Percentiles rank a stretch among this genome's conserved stretches.
These are phyloP conservation scores for Senna siamea DNA, from an alignment of 306 rosid genomes.

Conservation along the genomic window DNA sequence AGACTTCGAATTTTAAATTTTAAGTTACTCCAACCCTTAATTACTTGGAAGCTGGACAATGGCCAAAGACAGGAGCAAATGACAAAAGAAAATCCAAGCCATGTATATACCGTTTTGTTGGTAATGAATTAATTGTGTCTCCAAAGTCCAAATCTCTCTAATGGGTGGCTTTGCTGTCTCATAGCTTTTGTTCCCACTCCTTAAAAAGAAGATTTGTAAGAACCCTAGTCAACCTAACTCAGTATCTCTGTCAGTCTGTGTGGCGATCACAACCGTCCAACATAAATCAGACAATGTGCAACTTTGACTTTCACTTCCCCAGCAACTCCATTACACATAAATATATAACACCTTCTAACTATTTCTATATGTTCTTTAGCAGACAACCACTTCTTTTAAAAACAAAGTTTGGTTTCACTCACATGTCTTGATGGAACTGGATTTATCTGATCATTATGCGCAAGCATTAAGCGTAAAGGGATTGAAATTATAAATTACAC, in stretches of 20 bases:
- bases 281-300: constrained; percentile 64
- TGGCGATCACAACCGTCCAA: constrained; percentile 81
- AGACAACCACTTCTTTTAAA: constrained; percentile 54
- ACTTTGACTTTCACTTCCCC: constrained; percentile 78
- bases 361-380: constrained; percentile 49
- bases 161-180: constrained; percentile 65
- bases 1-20: too few relatives aligned
- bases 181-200: constrained; percentile 66
- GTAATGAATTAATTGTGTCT: constrained; percentile 54
- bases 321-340: constrained; percentile 29
- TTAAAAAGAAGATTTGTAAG: constrained; percentile 61
- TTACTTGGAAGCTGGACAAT: constrained; percentile 13
- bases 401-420: constrained; percentile 58
- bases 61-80: constrained; percentile 54
- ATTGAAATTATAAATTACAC: constrained; percentile 33
- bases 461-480: constrained; percentile 29
- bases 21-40: too few relatives aligned
- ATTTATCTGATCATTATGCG: constrained; percentile 41
- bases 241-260: constrained; percentile 74
- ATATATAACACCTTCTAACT: constrained; percentile 38
- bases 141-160: constrained; percentile 43
- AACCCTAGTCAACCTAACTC: constrained; percentile 61
- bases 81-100: constrained; percentile 61
- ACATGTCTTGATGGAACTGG: constrained; percentile 60
- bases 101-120: constrained; percentile 45